These are phyloP conservation scores for Adansonia gregorii DNA, from an alignment of 441 rosid species.

Conservation along the genomic window DNA sequence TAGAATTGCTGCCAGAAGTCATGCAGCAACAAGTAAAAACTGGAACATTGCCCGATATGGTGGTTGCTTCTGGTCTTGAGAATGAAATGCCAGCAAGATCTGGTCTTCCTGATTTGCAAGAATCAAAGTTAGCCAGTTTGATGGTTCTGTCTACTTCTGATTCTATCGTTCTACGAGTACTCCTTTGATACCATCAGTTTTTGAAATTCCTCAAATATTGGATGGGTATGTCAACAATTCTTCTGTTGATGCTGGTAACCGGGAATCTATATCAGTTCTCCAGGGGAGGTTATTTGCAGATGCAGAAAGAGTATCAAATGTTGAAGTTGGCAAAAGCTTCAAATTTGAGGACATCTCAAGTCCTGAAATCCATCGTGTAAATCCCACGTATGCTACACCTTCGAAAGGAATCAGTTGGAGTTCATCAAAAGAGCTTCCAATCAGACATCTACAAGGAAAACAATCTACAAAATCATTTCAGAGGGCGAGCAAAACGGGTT, in stretches of 20 bases:
- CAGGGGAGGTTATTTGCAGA: constrained; percentile 49
- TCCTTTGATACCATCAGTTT: constrained; percentile 38
- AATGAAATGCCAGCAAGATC: constrained; percentile 45
- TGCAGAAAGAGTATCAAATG: constrained; percentile 43
- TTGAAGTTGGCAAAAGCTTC: constrained; percentile 40
- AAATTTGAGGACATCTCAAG: constrained; percentile 41
- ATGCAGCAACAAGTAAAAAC: constrained; percentile 67
- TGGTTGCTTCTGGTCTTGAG: constrained; percentile 41
- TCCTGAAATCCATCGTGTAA: constrained; percentile 36
- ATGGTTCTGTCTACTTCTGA: constrained; percentile 42
- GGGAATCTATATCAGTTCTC: constrained; percentile 40
- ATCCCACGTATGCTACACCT: constrained; percentile 44
- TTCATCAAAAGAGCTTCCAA: constrained; percentile 35
- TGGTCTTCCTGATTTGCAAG: constrained; percentile 37
- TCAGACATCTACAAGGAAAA: constrained; percentile 38
- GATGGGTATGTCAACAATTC: constrained; percentile 35
- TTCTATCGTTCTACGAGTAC: constrained; percentile 42
- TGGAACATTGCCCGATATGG: constrained; percentile 48
- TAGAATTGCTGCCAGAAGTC: constrained; percentile 70
- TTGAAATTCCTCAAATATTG: constrained; percentile 47
- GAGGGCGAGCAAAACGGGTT: constrained; percentile 57
- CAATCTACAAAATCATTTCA: constrained; percentile 42
- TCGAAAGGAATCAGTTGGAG: constrained; percentile 42
- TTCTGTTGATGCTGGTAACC: constrained; percentile 34
- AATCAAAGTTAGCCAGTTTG: constrained; percentile 41